A percentile compares a stretch with the other conserved stretches of the same genome.
Conservation (phyloP, 2,329 filamentous ascomycete species). For the Xylariaceae sp. region DNA sequence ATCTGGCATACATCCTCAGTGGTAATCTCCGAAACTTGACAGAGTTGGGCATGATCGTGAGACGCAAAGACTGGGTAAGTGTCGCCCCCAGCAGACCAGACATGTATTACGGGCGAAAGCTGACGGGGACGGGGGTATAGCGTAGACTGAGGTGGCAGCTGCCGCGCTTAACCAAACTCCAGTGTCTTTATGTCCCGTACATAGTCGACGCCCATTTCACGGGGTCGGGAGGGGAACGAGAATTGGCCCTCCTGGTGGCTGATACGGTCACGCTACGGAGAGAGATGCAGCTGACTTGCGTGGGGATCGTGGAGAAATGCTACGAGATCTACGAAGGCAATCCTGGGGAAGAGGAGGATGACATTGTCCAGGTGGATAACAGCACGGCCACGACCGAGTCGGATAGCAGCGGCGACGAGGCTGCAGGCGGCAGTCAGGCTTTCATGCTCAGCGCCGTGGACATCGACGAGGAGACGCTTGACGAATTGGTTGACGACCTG, state of each 20-base stretch:
- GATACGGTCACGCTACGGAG: constrained; percentile 73
- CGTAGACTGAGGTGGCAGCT: constrained; percentile 74
- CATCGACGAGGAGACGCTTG: no score
- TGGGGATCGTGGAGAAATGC: constrained; percentile 71
- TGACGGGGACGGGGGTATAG: constrained; percentile 44
- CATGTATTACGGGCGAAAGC: no score
- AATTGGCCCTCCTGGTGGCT: constrained; percentile 70
- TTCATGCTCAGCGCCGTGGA: no score
- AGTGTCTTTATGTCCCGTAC: constrained; percentile 64
- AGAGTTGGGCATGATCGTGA: constrained; percentile 66
- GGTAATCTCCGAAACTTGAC: constrained; percentile 66
- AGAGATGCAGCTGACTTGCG: constrained; percentile 71
- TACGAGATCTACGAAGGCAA: constrained; percentile 70
- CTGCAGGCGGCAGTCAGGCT: no score
- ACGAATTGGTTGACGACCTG: constrained; percentile 31
- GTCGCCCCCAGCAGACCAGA: no score
- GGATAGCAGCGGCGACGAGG: not conserved
- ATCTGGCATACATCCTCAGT: constrained; percentile 68
- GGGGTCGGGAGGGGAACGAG: constrained; percentile 50
- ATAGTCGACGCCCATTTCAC: constrained; percentile 44
- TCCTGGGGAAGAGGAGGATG: constrained; percentile 24
- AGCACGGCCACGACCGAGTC: not conserved
- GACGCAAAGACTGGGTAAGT: constrained; percentile 74
- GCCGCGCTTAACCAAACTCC: constrained; percentile 63
- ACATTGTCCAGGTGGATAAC: constrained; percentile 14